phyloP scores from a whole-genome alignment of 2,329 filamentous ascomycete genomes.

The Taxawa tesnikishii region DNA sequence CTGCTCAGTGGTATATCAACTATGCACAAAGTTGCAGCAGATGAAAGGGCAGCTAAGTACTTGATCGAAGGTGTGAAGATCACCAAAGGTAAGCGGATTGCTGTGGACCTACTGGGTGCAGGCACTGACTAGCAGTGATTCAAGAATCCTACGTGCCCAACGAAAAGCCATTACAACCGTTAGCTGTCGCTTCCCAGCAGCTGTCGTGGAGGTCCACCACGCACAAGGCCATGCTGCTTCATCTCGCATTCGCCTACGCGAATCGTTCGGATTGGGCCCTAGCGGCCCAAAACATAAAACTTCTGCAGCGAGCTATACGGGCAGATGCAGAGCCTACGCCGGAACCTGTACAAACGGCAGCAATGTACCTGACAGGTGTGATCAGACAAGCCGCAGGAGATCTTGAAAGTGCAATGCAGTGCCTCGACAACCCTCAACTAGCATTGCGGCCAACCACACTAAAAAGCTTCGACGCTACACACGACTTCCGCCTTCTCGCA shows the following conservation, averaged over 20 bases:
- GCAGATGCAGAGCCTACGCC: constrained; percentile 1
- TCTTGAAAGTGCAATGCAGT: constrained; percentile 51
- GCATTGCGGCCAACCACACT: constrained; percentile 27
- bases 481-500: constrained; percentile 33
- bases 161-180: constrained; percentile 9
- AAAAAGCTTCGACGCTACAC: constrained; percentile 15
- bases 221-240: constrained; percentile 57
- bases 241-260: constrained; percentile 57
- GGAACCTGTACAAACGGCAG: constrained; percentile 6
- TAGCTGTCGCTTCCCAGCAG: constrained; percentile 24
- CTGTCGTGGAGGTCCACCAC: constrained; percentile 54
- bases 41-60: constrained; percentile 44
- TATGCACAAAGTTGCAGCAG: constrained; percentile 42
- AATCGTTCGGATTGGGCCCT: constrained; percentile 58
- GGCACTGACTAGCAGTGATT: too few species aligned
- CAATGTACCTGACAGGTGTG: constrained; percentile 57
- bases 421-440: constrained; percentile 54
- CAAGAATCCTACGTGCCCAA: too few species aligned
- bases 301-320: constrained; percentile 30
- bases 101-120: too few species aligned
- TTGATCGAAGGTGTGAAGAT: constrained; percentile 45
- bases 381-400: constrained; percentile 68
- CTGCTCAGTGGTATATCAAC: constrained; percentile 44
- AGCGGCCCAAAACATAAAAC: constrained; percentile 46
- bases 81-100: constrained; percentile 34